Conservation (phyloP, 345 rosid genomes). For the Moringa oleifera region DNA sequence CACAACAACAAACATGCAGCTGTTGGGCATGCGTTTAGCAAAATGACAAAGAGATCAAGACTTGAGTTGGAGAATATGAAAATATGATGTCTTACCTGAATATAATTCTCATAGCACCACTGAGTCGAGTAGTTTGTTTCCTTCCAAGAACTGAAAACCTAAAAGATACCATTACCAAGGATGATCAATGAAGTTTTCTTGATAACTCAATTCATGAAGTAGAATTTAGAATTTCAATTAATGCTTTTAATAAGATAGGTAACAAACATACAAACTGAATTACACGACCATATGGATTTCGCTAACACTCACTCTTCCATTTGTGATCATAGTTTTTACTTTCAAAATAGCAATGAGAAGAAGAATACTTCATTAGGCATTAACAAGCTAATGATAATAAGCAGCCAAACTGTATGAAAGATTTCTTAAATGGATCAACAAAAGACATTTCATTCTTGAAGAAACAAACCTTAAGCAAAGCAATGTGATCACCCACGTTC, state of each 20-base stretch:
- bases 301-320: background rate
- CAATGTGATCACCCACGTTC: conserved; percentile 91
- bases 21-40: background rate
- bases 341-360: background rate
- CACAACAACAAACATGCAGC: background rate
- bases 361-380: background rate
- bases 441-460: background rate
- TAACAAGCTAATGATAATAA: background rate
- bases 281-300: background rate
- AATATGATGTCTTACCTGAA: conserved; percentile 49
- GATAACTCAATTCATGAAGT: background rate
- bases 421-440: background rate
- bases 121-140: conserved; percentile 94
- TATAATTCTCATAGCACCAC: conserved; percentile 98
- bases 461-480: conserved; percentile 72
- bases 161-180: conserved; percentile 15
- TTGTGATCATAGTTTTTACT: background rate
- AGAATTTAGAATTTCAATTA: background rate
- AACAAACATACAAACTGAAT: background rate
- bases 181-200: conserved; percentile 11
- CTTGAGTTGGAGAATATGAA: background rate
- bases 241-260: background rate
- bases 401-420: background rate
- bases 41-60: background rate
- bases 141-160: conserved; percentile 95